Evolutionary conservation across 441 rosid genomes (phyloP).

Genomic region (Populus hybrid): DNA sequence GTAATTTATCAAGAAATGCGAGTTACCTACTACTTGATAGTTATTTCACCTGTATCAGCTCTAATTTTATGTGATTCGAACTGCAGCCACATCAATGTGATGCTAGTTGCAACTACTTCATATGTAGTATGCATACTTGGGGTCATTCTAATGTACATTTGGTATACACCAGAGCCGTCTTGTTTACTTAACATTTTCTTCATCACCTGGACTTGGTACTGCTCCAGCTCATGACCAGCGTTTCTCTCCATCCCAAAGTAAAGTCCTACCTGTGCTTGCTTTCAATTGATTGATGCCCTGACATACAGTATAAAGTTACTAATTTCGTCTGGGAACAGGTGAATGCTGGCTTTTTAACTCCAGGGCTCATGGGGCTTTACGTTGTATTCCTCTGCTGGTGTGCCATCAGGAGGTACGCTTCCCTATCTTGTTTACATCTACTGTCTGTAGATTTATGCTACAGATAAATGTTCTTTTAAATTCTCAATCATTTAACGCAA

Average conservation of each 20-base stretch:
- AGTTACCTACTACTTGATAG: background rate
- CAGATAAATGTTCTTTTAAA: background rate
- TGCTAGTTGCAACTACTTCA: slow-evolving; percentile 64
- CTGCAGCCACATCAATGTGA: slow-evolving; percentile 72
- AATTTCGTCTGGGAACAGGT: slow-evolving; percentile 41
- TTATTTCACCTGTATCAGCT: background rate
- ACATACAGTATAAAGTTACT: slow-evolving; percentile 4
- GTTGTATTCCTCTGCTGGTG: slow-evolving; percentile 95
- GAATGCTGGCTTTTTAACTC: slow-evolving; percentile 73
- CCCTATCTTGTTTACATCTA: background rate
- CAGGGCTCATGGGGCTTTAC: slow-evolving; percentile 97
- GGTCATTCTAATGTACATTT: slow-evolving; percentile 86
- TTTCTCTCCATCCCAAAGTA: slow-evolving; percentile 86
- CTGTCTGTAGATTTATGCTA: background rate
- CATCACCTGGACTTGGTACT: slow-evolving; percentile 92
- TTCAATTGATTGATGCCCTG: slow-evolving; percentile 8
- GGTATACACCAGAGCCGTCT: slow-evolving; percentile 85
- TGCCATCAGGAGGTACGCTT: slow-evolving; percentile 77
- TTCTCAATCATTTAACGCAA: background rate
- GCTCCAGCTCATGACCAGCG: slow-evolving; percentile 90
- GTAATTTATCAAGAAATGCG: background rate
- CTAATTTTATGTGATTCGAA: background rate
- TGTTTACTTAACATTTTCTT: slow-evolving; percentile 93
- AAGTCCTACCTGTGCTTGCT: slow-evolving; percentile 11
- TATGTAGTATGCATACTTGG: slow-evolving; percentile 76